A percentile compares a stretch with the other conserved stretches of the same genome.
phyloP scores from a whole-genome alignment of 139 green algal genomes.

The Chlamydomonas sp. region DNA sequence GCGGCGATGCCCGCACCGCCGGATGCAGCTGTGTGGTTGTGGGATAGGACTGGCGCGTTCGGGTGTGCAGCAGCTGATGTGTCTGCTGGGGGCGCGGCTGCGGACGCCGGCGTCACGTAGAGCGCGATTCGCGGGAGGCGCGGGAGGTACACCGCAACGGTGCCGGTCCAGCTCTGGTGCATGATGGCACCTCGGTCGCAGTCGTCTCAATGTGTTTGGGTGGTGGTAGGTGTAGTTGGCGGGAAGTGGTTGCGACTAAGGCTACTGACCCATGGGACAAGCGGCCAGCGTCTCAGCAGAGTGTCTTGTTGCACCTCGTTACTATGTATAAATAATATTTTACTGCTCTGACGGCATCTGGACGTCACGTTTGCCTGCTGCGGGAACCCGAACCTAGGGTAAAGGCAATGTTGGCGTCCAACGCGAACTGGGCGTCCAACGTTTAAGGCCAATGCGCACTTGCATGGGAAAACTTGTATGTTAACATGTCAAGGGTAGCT shows the following conservation, averaged over 20 bases:
- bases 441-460: too few relatives aligned
- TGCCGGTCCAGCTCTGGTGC: conserved; percentile 34
- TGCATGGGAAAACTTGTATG: too few relatives aligned
- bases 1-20: background rate
- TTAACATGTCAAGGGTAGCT: too few relatives aligned
- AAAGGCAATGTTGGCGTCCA: too few relatives aligned
- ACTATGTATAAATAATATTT: background rate
- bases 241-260: too few relatives aligned
- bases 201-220: too few relatives aligned
- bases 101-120: background rate
- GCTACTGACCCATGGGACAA: too few relatives aligned
- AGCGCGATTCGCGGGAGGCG: background rate
- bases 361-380: too few relatives aligned
- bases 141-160: conserved; percentile 1
- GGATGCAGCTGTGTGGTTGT: background rate
- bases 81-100: background rate
- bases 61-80: background rate
- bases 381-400: too few relatives aligned
- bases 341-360: background rate
- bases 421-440: too few relatives aligned
- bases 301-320: background rate
- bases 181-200: background rate
- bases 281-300: background rate
- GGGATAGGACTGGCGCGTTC: background rate
- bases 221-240: too few relatives aligned